Percentiles rank a stretch among this genome's conserved stretches.
Conservation (phyloP, 768 basidiomycete genomes). For the Lactarius sp. region DNA sequence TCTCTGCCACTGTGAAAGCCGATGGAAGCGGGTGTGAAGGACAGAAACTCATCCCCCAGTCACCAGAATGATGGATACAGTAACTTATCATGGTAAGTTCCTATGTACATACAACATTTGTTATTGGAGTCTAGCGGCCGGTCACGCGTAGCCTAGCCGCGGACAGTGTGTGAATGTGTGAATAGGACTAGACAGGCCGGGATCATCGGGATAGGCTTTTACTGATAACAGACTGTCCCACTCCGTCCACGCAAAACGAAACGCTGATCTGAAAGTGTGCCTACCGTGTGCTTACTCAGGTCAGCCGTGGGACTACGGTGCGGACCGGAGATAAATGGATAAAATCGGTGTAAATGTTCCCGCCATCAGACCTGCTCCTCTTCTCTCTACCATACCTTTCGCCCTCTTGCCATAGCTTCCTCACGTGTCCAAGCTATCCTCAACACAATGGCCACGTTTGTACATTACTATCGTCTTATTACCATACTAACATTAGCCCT, state of each 20-base stretch:
- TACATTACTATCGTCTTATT: constrained; percentile 36
- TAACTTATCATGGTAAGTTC: no score
- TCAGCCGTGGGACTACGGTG: neutral
- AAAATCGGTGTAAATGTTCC: constrained; percentile 6
- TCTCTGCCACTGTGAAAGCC: neutral
- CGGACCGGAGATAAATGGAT: constrained; percentile 18
- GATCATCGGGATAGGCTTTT: no score
- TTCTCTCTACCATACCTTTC: neutral
- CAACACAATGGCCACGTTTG: constrained; percentile 43
- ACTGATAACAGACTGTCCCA: neutral
- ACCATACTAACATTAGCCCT: constrained; percentile 27
- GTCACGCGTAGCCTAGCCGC: neutral
- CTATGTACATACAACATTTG: neutral
- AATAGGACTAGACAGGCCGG: no score
- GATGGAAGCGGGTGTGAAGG: neutral
- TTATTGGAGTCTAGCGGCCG: neutral
- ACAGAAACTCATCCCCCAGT: neutral
- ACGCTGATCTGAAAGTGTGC: neutral
- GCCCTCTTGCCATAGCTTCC: constrained; percentile 23
- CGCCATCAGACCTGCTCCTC: constrained; percentile 21
- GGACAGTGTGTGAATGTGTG: neutral
- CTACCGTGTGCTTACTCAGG: neutral
- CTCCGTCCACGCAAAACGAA: neutral
- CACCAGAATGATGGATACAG: neutral
- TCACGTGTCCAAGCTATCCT: constrained; percentile 35